Conservation (phyloP, 106 monocot species). For the Alisma plantagoaquatica region DNA sequence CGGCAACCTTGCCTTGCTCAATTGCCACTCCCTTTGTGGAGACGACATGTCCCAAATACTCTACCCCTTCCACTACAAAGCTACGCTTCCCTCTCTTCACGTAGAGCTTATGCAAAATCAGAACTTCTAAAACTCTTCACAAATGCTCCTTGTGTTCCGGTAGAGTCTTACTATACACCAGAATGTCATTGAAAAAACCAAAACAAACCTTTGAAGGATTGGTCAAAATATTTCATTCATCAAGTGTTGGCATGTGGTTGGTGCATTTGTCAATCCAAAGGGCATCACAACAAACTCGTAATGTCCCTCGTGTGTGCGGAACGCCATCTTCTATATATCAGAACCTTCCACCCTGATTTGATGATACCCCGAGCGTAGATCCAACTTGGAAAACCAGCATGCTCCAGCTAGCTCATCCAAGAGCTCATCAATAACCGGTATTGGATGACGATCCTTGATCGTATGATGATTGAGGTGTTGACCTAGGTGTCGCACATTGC, state of each 20-base stretch:
- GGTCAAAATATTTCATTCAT: neutral
- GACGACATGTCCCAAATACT: neutral
- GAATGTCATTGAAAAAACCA: slow-evolving; percentile 3
- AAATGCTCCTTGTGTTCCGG: neutral
- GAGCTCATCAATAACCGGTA: slow-evolving; percentile 2
- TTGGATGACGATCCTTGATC: neutral
- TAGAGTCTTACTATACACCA: neutral
- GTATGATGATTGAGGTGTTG: neutral
- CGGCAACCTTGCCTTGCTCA: neutral
- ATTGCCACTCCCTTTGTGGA: neutral
- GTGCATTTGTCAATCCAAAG: neutral
- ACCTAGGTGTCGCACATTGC: too few relatives aligned
- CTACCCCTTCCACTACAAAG: neutral
- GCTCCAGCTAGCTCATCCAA: slow-evolving; percentile 1
- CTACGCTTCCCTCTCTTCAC: neutral
- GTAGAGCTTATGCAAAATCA: neutral
- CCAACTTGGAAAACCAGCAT: neutral
- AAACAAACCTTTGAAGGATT: neutral
- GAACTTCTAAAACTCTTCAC: neutral
- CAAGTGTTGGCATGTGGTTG: neutral
- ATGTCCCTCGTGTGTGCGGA: neutral
- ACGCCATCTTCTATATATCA: slow-evolving; percentile 1
- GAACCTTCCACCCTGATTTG: neutral
- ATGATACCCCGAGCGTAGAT: neutral
- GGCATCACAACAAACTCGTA: neutral